phyloP scores from a whole-genome alignment of 805 yeast genomes.

The Candida qinlingensis region DNA sequence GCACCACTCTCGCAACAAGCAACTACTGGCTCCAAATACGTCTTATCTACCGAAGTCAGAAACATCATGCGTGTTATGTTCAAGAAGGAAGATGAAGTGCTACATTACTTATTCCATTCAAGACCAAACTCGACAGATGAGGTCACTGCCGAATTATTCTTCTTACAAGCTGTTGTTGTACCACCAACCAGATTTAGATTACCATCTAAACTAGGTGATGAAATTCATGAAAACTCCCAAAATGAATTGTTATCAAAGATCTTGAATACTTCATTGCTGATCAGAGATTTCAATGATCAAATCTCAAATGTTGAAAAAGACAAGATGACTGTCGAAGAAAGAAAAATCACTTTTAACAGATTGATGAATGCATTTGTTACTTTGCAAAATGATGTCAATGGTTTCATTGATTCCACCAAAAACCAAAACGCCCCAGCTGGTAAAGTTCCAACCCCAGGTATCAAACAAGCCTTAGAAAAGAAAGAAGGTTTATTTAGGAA shows the following conservation, averaged over 20 bases:
- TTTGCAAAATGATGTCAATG: constrained; percentile 91
- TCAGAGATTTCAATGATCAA: constrained; percentile 86
- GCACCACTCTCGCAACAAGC: constrained; percentile 19
- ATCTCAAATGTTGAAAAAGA: constrained; percentile 58
- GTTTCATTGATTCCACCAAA: constrained; percentile 87
- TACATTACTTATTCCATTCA: constrained; percentile 75
- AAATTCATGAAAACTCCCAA: constrained; percentile 89
- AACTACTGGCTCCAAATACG: constrained; percentile 75
- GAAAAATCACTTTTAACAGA: constrained; percentile 75
- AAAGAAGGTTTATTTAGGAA: constrained; percentile 97
- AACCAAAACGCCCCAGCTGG: constrained; percentile 67
- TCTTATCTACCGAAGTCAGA: constrained; percentile 82
- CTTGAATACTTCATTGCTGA: constrained; percentile 71
- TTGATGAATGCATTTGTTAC: constrained; percentile 95
- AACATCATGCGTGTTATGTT: constrained; percentile 74
- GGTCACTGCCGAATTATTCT: constrained; percentile 75
- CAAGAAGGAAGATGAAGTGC: constrained; percentile 59
- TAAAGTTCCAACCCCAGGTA: constrained; percentile 79
- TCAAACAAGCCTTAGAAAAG: constrained; percentile 95
- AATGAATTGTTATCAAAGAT: constrained; percentile 82
- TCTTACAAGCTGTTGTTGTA: constrained; percentile 81
- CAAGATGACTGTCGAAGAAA: constrained; percentile 58
- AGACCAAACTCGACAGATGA: constrained; percentile 52
- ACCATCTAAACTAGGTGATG: constrained; percentile 97
- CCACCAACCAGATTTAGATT: constrained; percentile 96